Evolutionary conservation across 2,329 filamentous ascomycete species (phyloP).

Genomic region (Intubia oerlemansii): DNA sequence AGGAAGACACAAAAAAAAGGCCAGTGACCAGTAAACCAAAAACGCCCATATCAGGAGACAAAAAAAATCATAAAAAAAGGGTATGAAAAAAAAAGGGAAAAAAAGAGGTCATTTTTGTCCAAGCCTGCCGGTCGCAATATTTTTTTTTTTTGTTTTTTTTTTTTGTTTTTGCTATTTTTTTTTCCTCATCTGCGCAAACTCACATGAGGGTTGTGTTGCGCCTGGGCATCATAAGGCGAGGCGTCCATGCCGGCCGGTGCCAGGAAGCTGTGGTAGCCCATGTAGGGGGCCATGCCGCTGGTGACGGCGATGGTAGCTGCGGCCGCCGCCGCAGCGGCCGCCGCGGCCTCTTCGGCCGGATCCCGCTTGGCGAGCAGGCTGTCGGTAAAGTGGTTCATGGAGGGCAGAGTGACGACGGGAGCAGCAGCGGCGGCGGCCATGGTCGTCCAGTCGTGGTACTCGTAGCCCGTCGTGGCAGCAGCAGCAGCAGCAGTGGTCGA

Average conservation of each 20-base stretch:
- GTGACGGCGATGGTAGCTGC: too few relatives aligned
- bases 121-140: too few relatives aligned
- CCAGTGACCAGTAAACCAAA: slow-evolving; percentile 1
- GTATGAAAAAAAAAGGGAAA: too few relatives aligned
- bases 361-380: slow-evolving; percentile 54
- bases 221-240: slow-evolving; percentile 45
- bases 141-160: too few relatives aligned
- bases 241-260: slow-evolving; percentile 40
- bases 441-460: slow-evolving; percentile 34
- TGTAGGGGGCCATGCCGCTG: slow-evolving; percentile 40
- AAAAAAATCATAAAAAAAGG: too few relatives aligned
- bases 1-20: slow-evolving; percentile 2
- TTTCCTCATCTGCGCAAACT: slow-evolving; percentile 26
- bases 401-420: slow-evolving; percentile 38
- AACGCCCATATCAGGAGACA: too few relatives aligned
- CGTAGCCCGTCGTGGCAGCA: slow-evolving; percentile 15
- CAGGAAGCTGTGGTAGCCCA: slow-evolving; percentile 41
- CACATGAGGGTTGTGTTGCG: slow-evolving; percentile 60
- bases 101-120: too few relatives aligned
- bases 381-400: slow-evolving; percentile 36
- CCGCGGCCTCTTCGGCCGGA: slow-evolving; percentile 6
- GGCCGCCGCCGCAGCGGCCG: too few relatives aligned
- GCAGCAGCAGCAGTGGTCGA: not conserved
- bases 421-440: slow-evolving; percentile 14
- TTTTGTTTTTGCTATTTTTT: too few relatives aligned